These are phyloP conservation scores for Collybia sordida DNA, from an alignment of 768 basidiomycete genomes.

Conservation along the genomic window DNA sequence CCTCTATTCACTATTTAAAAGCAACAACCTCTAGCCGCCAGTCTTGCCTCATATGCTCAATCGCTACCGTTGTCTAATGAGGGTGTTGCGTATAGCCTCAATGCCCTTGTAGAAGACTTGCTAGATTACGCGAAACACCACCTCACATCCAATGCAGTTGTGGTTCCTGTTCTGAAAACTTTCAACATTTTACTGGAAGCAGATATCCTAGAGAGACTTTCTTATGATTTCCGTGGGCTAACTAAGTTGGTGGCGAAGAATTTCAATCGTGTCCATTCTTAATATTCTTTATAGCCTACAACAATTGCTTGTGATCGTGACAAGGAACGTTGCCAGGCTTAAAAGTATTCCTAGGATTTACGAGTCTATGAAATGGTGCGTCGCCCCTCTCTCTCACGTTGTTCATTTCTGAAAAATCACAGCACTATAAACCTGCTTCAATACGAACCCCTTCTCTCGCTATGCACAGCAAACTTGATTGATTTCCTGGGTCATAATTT, in stretches of 20 bases:
- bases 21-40: conserved; percentile 68
- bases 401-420: background rate
- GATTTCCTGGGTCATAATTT: conserved; percentile 77
- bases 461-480: conserved; percentile 43
- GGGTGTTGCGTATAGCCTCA: conserved; percentile 42
- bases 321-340: conserved; percentile 61
- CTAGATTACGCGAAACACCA: conserved; percentile 51
- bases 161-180: conserved; percentile 82
- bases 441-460: conserved; percentile 43
- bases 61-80: conserved; percentile 42
- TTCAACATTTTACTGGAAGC: conserved; percentile 73
- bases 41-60: conserved; percentile 58
- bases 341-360: conserved; percentile 85
- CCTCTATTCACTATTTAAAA: conserved; percentile 25
- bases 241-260: conserved; percentile 44
- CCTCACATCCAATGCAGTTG: conserved; percentile 62
- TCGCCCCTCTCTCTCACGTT: conserved; percentile 1
- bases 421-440: conserved; percentile 70
- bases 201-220: conserved; percentile 53
- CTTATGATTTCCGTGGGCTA: conserved; percentile 44
- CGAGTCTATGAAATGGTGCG: conserved; percentile 83
- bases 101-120: conserved; percentile 58
- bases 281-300: conserved; percentile 42
- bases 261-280: background rate
- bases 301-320: conserved; percentile 52